These are phyloP conservation scores for Moricandia arvensis DNA, from an alignment of 345 rosid genomes.

Conservation along the genomic window DNA sequence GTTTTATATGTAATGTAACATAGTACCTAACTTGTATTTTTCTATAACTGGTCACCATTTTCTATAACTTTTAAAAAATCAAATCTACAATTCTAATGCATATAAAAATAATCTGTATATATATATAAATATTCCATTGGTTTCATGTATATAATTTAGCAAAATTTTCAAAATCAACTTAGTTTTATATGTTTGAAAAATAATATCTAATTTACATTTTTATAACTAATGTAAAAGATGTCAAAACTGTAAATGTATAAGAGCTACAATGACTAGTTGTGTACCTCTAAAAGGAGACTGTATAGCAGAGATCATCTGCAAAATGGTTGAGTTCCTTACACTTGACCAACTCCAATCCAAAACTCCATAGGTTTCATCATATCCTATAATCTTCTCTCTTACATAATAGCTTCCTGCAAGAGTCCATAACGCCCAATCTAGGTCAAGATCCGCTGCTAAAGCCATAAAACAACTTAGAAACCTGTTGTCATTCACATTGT, in stretches of 20 bases:
- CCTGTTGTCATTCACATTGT: constrained; percentile 64
- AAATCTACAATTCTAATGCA: background rate
- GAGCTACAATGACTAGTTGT: background rate
- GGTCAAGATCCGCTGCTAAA: constrained; percentile 70
- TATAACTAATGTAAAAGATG: background rate
- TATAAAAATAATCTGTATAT: background rate
- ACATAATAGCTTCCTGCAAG: constrained; percentile 74
- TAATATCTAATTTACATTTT: background rate
- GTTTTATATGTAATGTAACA: background rate
- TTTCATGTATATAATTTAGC: background rate
- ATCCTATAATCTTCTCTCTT: constrained; percentile 58
- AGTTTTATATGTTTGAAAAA: background rate
- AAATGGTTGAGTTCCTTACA: constrained; percentile 48
- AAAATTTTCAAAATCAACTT: background rate
- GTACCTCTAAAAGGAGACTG: constrained; percentile 68
- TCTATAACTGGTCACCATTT: background rate
- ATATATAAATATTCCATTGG: background rate
- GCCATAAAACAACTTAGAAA: constrained; percentile 73
- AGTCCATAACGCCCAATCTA: constrained; percentile 88
- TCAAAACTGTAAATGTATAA: background rate
- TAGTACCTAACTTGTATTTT: background rate
- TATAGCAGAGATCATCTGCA: constrained; percentile 53
- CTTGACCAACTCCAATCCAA: constrained; percentile 60
- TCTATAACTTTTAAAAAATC: background rate
- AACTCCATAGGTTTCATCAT: constrained; percentile 60